A percentile compares a stretch with the other conserved stretches of the same genome.
These are phyloP conservation scores for Botryotinia convoluta DNA, from an alignment of 2,329 filamentous ascomycete genomes.

Conservation along the genomic window DNA sequence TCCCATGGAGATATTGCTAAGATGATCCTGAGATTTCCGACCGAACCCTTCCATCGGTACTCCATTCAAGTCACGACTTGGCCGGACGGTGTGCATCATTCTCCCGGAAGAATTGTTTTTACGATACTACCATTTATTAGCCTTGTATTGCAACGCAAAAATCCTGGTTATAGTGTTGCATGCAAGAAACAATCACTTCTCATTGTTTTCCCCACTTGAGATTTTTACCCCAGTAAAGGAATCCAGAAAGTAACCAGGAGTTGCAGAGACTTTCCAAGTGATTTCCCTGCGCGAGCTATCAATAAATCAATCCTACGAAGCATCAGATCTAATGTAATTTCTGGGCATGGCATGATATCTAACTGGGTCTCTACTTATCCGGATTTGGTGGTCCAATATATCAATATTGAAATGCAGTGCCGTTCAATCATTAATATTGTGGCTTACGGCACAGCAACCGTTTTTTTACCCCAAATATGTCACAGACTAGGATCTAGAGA, in stretches of 20 bases:
- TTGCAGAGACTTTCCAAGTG: background rate
- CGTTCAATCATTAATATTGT: conserved; percentile 17
- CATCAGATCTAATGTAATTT: conserved; percentile 10
- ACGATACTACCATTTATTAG: conserved; percentile 7
- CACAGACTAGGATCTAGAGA: conserved; percentile 2
- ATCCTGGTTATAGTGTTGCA: conserved; percentile 7
- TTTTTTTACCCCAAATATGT: conserved; percentile 6
- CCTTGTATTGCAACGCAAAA: conserved; percentile 15
- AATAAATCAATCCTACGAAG: conserved; percentile 17
- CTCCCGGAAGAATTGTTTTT: conserved; percentile 2
- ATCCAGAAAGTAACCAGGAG: conserved; percentile 10
- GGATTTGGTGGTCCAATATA: conserved; percentile 13
- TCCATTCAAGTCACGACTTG: conserved; percentile 16
- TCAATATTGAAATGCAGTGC: conserved; percentile 16
- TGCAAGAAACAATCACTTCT: conserved; percentile 10
- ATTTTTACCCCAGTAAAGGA: background rate
- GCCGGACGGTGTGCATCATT: conserved; percentile 7
- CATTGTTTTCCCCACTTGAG: conserved; percentile 3
- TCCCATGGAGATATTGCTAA: conserved; percentile 15
- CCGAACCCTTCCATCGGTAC: conserved; percentile 21
- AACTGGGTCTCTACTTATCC: conserved; percentile 12
- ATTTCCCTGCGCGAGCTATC: background rate
- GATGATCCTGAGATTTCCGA: conserved; percentile 20
- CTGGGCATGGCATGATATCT: background rate
- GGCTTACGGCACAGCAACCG: conserved; percentile 18